Evolutionary conservation across 2,329 filamentous ascomycete genomes (phyloP).

Genomic region (Monosporascus sp.): DNA sequence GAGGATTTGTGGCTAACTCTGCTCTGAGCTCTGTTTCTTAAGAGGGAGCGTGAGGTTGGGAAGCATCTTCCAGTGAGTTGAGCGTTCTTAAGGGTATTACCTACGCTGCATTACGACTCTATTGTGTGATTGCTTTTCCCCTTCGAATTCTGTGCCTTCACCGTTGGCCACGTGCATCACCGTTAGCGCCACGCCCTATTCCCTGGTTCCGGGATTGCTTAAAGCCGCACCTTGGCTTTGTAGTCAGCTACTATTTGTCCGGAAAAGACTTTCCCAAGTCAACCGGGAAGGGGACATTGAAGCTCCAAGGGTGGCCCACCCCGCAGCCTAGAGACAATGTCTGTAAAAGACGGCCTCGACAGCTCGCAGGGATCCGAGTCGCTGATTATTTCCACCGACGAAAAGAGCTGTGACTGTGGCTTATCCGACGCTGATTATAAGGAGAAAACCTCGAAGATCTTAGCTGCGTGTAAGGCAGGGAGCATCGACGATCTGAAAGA

Average conservation of each 20-base stretch:
- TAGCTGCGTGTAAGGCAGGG: slow-evolving; percentile 54
- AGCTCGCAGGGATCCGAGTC: not conserved
- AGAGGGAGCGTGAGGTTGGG: too few species aligned
- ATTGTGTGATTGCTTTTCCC: too few species aligned
- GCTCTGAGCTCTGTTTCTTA: too few species aligned
- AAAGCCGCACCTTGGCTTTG: not conserved
- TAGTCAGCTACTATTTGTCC: not conserved
- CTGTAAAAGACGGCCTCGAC: not conserved
- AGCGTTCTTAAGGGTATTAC: too few species aligned
- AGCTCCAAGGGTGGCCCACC: not conserved
- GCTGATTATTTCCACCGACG: not conserved
- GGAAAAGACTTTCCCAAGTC: not conserved
- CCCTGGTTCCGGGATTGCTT: not conserved
- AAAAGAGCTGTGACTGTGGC: not conserved
- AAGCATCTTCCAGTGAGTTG: too few species aligned
- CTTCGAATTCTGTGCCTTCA: not conserved
- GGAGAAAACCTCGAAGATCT: slow-evolving; percentile 43
- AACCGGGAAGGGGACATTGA: not conserved
- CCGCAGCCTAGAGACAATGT: not conserved
- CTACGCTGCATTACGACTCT: too few species aligned
- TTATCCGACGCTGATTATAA: not conserved
- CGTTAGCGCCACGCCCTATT: not conserved
- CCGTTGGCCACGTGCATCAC: not conserved
- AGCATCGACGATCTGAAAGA: slow-evolving; percentile 52
- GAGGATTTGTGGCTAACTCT: too few species aligned